These are phyloP conservation scores for Alternaria triticimaculans DNA, from an alignment of 2,329 filamentous ascomycete genomes.

Conservation along the genomic window DNA sequence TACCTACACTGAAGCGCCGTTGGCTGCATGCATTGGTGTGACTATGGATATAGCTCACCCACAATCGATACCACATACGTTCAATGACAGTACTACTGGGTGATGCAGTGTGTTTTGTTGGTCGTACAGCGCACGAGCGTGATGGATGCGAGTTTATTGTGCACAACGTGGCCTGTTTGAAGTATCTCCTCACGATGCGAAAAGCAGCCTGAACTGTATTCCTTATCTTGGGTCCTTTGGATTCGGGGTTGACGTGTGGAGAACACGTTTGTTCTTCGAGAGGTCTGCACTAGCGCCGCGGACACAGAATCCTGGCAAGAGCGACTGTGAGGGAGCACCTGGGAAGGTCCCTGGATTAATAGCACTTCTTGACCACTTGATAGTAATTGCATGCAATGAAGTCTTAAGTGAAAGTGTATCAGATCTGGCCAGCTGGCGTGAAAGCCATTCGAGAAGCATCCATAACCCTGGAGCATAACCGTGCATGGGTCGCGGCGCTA, in stretches of 20 bases:
- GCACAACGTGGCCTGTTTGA: not conserved
- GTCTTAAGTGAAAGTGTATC: not conserved
- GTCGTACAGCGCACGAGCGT: not conserved
- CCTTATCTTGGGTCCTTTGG: not conserved
- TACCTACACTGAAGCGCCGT: conserved; percentile 16
- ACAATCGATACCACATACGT: conserved; percentile 29
- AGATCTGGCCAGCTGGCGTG: conserved; percentile 29
- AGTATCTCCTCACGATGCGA: not conserved
- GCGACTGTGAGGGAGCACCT: not conserved
- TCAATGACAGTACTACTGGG: not conserved
- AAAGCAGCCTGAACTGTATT: not conserved
- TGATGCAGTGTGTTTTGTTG: not conserved
- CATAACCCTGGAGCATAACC: conserved; percentile 10
- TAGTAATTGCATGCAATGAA: not conserved
- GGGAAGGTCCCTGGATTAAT: not conserved
- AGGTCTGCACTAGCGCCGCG: not conserved
- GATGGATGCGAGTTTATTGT: not conserved
- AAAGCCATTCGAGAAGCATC: conserved; percentile 30
- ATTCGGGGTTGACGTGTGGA: not conserved
- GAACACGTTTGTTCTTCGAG: not conserved
- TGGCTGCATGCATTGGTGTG: conserved; percentile 23
- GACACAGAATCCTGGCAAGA: not conserved
- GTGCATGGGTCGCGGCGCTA: conserved; percentile 17
- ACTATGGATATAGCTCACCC: conserved; percentile 20
- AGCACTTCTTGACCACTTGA: not conserved